Percentiles rank a stretch among this genome's conserved stretches.
phyloP scores from a whole-genome alignment of 192 early-diverging fungal species.

The Pilobolus umbonatus region DNA sequence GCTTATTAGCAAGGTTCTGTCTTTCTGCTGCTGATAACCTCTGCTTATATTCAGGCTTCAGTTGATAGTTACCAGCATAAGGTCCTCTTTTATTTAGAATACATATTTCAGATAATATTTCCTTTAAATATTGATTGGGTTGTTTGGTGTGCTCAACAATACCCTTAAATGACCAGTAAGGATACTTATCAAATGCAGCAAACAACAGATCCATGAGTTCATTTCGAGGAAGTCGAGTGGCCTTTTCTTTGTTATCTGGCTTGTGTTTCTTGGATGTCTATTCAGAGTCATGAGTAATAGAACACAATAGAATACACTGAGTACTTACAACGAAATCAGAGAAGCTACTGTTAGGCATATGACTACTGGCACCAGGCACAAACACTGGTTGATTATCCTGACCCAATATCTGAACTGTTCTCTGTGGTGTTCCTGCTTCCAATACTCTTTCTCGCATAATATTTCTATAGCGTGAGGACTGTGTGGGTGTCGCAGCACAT shows the following conservation, averaged over 20 bases:
- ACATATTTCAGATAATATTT: constrained; percentile 76
- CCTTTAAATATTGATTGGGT: constrained; percentile 77
- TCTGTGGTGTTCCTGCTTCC: constrained; percentile 48
- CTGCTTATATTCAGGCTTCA: constrained; percentile 80
- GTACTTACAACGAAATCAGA: constrained; percentile 25
- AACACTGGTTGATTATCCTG: constrained; percentile 43
- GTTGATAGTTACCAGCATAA: constrained; percentile 73
- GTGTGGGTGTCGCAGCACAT: constrained; percentile 58
- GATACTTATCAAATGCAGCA: constrained; percentile 67
- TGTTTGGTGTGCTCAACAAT: constrained; percentile 78
- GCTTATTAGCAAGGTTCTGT: constrained; percentile 3
- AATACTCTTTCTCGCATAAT: constrained; percentile 65
- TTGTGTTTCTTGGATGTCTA: constrained; percentile 29
- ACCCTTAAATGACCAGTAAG: constrained; percentile 85
- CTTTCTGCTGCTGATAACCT: constrained; percentile 34
- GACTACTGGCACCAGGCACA: constrained; percentile 35
- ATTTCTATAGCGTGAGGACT: constrained; percentile 52
- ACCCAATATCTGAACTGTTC: constrained; percentile 46
- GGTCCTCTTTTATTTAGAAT: constrained; percentile 79
- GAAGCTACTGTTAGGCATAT: constrained; percentile 30
- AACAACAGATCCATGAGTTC: constrained; percentile 86
- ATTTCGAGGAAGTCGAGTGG: constrained; percentile 77
- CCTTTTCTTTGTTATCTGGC: constrained; percentile 59
- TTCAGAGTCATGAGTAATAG: neutral
- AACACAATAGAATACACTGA: neutral